Base-by-base conservation (phyloP, 805 yeast species). In the Candida xyloterini region DNA sequence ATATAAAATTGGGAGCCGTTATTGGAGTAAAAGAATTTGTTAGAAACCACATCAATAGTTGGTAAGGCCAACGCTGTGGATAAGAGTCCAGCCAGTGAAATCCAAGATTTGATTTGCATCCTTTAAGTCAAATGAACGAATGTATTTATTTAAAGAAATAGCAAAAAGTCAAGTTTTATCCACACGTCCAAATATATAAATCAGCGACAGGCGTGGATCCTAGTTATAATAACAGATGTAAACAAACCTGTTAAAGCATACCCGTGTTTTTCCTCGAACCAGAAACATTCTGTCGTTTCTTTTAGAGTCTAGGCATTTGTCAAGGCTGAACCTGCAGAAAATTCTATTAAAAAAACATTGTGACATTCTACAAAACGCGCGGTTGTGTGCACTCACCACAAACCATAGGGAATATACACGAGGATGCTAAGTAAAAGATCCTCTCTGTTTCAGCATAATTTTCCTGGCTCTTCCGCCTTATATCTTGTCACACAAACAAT, bases 1-100 rank as follows among this genome's bases (percentile, higher is more conserved):
- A 90, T 75, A 64, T 80, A 90, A 66, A 90, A 90, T 66, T 87
- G 95, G 30, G 84, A 74, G 9, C 89, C 91, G 49, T 81, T 77
- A 49, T 69, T 71, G 14, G 81, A 65, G 63, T 78, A 76, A 63
- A 83, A 88, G 64, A 91, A 88, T 63, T 84, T 82, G 69, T 76
- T 82, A 6, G 91, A 93, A 20, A 68, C 65, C 15, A 82, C 71
- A 43, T 78, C 83, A 43, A 87, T 76, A 8, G 76, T 51, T 16
- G 81, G 74, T 18, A 70, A 50, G 23, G 65, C 63, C 15, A 57
- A 27, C 9, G 50, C 30, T n/a, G 43, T 16, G 6, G 56, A 33
- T 14, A 44, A 23, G n/a, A 54, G 35, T 5, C 48, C 44, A 14
- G 51, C 46, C 15, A 45, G 10, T 14, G 46, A 38, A 20, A 46